Conservation (phyloP, 2,329 filamentous ascomycete species). For the Aspergillus glaucus region DNA sequence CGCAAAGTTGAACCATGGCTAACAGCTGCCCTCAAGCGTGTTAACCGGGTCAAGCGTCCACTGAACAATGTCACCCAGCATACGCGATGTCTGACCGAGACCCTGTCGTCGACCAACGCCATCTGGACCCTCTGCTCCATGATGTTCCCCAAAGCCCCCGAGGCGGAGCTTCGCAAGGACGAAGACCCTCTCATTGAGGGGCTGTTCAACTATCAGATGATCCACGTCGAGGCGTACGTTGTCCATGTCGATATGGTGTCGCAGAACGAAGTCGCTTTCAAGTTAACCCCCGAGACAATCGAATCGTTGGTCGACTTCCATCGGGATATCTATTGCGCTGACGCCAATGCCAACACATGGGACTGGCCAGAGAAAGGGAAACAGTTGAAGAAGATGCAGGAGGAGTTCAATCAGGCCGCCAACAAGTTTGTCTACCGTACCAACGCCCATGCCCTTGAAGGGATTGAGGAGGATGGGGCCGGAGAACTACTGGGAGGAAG, state of each 20-base stretch:
- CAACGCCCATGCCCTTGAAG: slow-evolving; percentile 81
- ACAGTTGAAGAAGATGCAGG: slow-evolving; percentile 94
- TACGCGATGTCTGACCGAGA: slow-evolving; percentile 91
- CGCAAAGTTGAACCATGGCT: slow-evolving; percentile 94
- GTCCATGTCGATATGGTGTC: slow-evolving; percentile 99
- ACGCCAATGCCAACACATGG: slow-evolving; percentile 82
- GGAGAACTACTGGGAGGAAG: slow-evolving; percentile 88
- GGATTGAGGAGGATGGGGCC: slow-evolving; percentile 90
- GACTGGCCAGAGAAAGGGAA: slow-evolving; percentile 95
- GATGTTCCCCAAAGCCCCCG: slow-evolving; percentile 85
- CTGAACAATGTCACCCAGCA: slow-evolving; percentile 96
- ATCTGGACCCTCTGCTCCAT: slow-evolving; percentile 93
- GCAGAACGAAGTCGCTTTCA: slow-evolving; percentile 95
- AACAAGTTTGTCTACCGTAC: slow-evolving; percentile 97
- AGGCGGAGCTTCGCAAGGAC: slow-evolving; percentile 76
- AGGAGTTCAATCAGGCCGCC: slow-evolving; percentile 91
- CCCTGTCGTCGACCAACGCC: slow-evolving; percentile 77
- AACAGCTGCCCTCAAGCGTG: slow-evolving; percentile 91
- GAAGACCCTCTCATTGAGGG: slow-evolving; percentile 77
- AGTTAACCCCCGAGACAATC: slow-evolving; percentile 91
- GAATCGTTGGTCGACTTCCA: slow-evolving; percentile 90
- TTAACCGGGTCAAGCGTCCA: slow-evolving; percentile 93
- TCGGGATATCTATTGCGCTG: slow-evolving; percentile 87
- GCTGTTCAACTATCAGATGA: slow-evolving; percentile 84
- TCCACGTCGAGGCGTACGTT: slow-evolving; percentile 94